These are phyloP conservation scores for Phoenix roebelenii DNA, from an alignment of 176 grass and related monocot genomes.

Conservation along the genomic window DNA sequence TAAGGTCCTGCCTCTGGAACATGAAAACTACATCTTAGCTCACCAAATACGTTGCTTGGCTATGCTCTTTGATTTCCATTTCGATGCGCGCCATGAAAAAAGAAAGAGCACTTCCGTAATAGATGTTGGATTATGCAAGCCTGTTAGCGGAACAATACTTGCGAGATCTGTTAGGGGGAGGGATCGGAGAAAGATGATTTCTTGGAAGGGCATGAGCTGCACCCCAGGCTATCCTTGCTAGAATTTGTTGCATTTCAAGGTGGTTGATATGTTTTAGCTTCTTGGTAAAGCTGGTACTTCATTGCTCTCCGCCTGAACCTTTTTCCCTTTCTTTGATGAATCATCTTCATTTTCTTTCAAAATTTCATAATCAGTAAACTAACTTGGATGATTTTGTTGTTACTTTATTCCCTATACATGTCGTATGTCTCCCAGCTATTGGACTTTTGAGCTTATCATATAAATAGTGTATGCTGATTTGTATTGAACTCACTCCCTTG, in stretches of 20 bases:
- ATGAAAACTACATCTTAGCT: constrained; percentile 55
- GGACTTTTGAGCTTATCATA: too few species aligned
- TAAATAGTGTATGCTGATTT: too few species aligned
- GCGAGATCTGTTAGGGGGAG: constrained; percentile 85
- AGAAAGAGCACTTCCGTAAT: constrained; percentile 76
- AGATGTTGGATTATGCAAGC: constrained; percentile 70
- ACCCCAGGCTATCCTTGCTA: constrained; percentile 28
- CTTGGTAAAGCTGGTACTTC: too few species aligned
- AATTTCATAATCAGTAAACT: too few species aligned
- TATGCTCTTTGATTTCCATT: constrained; percentile 90
- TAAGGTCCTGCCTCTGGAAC: constrained; percentile 22
- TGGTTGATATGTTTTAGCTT: too few species aligned
- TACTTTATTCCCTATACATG: too few species aligned
- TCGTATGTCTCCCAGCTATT: too few species aligned
- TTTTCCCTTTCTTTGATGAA: too few species aligned
- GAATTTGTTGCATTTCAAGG: not conserved
- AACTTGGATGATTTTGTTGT: too few species aligned
- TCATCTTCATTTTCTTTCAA: too few species aligned
- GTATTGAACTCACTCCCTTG: too few species aligned
- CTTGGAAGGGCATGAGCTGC: constrained; percentile 49
- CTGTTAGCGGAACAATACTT: constrained; percentile 64
- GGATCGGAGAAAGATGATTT: constrained; percentile 73
- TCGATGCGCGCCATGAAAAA: constrained; percentile 43
- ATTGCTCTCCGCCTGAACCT: too few species aligned
- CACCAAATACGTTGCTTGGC: constrained; percentile 75